Evolutionary conservation across 2,329 filamentous ascomycete species (phyloP).

Genomic region (Botrytis hyacinthi): DNA sequence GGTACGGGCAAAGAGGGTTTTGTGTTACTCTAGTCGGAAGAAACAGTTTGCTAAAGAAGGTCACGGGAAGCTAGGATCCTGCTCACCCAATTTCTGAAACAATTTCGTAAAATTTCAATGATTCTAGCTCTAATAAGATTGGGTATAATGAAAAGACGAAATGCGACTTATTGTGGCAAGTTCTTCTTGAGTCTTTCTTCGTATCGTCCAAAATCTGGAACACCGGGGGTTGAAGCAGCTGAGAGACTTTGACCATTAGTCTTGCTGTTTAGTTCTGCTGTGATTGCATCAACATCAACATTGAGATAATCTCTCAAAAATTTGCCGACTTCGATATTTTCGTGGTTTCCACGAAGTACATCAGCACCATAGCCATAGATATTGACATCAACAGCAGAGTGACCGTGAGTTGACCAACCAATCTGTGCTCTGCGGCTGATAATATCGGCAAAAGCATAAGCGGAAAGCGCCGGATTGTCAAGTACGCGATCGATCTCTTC

Average conservation of each 20-base stretch:
- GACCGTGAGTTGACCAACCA: slow-evolving; percentile 92
- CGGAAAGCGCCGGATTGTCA: slow-evolving; percentile 52
- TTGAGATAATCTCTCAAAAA: slow-evolving; percentile 79
- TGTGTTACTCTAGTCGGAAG: slow-evolving; percentile 18
- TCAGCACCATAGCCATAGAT: slow-evolving; percentile 75
- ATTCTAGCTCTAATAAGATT: slow-evolving; percentile 5
- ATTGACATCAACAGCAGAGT: slow-evolving; percentile 93
- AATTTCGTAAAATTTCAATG: not conserved
- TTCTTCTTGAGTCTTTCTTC: slow-evolving; percentile 21
- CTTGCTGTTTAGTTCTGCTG: slow-evolving; percentile 52
- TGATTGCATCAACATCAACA: slow-evolving; percentile 76
- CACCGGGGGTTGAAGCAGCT: not conserved
- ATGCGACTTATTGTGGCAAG: slow-evolving; percentile 11
- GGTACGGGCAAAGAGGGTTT: slow-evolving; percentile 2
- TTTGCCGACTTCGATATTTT: slow-evolving; percentile 87
- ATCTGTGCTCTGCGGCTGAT: slow-evolving; percentile 84
- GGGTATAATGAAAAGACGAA: slow-evolving; percentile 5
- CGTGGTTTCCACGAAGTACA: slow-evolving; percentile 77
- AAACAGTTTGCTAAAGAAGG: slow-evolving; percentile 20
- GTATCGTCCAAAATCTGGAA: slow-evolving; percentile 14
- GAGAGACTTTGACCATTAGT: slow-evolving; percentile 3
- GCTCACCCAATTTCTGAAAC: not conserved
- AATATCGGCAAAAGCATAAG: slow-evolving; percentile 72
- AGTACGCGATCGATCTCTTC: slow-evolving; percentile 69
- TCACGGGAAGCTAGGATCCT: slow-evolving; percentile 8